phyloP scores from a whole-genome alignment of 495 filamentous ascomycete genomes.

The Cercophora samala region DNA sequence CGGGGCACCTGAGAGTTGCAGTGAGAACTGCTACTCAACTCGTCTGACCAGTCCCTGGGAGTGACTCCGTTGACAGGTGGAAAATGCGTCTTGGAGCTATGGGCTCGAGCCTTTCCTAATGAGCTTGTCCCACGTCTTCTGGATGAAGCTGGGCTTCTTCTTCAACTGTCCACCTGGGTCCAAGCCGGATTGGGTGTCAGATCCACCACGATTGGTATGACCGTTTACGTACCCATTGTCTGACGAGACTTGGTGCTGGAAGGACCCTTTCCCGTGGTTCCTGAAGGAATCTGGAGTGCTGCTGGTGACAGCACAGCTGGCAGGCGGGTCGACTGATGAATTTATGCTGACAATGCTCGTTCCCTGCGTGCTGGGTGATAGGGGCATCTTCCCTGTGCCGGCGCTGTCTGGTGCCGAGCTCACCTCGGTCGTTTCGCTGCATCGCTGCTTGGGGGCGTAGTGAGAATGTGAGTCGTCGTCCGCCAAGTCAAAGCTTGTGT shows the following conservation, averaged over 20 bases:
- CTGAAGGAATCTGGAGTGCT: slow-evolving; percentile 23
- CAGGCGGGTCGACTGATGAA: slow-evolving; percentile 40
- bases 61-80: too few species aligned
- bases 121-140: slow-evolving; percentile 15
- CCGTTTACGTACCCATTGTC: slow-evolving; percentile 16
- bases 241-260: slow-evolving; percentile 3
- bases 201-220: slow-evolving; percentile 28
- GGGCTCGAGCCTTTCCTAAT: neutral
- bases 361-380: slow-evolving; percentile 57
- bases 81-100: neutral
- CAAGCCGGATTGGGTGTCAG: slow-evolving; percentile 26
- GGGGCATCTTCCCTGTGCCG: slow-evolving; percentile 53
- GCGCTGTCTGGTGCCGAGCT: slow-evolving; percentile 51
- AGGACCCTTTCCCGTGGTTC: slow-evolving; percentile 22
- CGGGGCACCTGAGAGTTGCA: neutral
- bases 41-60: too few species aligned
- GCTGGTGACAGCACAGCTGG: neutral
- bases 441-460: slow-evolving; percentile 42
- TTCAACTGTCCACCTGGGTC: slow-evolving; percentile 35
- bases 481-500: slow-evolving; percentile 32
- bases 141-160: slow-evolving; percentile 49
- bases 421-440: slow-evolving; percentile 52
- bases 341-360: slow-evolving; percentile 55
- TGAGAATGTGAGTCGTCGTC: slow-evolving; percentile 24
- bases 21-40: too few species aligned